Conservation (phyloP, 768 basidiomycete species). For the Lentinula aciculospora region DNA sequence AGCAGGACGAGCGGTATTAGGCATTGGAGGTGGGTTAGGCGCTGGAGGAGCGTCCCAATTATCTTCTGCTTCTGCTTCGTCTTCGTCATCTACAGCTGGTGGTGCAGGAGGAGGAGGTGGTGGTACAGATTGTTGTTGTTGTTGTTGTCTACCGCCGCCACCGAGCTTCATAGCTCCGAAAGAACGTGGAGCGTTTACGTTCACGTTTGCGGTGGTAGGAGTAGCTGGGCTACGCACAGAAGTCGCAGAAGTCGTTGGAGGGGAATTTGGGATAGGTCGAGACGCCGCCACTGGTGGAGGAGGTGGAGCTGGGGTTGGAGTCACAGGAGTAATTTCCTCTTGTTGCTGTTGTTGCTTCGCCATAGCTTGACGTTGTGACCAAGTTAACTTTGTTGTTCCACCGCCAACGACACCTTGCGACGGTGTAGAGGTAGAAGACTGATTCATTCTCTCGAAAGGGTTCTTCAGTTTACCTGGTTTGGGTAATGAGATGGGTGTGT, state of each 20-base stretch:
- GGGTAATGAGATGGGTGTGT: constrained; percentile 80
- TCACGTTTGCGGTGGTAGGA: neutral
- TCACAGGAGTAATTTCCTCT: constrained; percentile 69
- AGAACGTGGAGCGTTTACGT: constrained; percentile 42
- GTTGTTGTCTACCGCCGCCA: neutral
- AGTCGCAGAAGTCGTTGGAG: neutral
- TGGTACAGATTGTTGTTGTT: neutral
- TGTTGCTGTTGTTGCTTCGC: constrained; percentile 87
- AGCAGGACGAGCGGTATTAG: constrained; percentile 35
- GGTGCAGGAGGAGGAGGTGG: neutral
- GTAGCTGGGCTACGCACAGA: neutral
- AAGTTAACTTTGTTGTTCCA: constrained; percentile 77
- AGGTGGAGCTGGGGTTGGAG: no score
- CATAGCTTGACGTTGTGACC: constrained; percentile 90
- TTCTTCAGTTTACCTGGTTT: constrained; percentile 86
- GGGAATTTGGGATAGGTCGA: neutral
- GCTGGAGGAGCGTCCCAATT: neutral
- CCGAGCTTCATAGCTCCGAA: constrained; percentile 4
- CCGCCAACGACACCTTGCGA: neutral
- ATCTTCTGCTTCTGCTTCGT: neutral
- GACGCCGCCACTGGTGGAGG: constrained; percentile 14
- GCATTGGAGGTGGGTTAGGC: constrained; percentile 29
- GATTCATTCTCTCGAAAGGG: constrained; percentile 65
- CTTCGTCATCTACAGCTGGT: neutral
- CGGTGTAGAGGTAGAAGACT: no score